phyloP scores from a whole-genome alignment of 2,329 filamentous ascomycete species.

The Pleoardoris graminearum region DNA sequence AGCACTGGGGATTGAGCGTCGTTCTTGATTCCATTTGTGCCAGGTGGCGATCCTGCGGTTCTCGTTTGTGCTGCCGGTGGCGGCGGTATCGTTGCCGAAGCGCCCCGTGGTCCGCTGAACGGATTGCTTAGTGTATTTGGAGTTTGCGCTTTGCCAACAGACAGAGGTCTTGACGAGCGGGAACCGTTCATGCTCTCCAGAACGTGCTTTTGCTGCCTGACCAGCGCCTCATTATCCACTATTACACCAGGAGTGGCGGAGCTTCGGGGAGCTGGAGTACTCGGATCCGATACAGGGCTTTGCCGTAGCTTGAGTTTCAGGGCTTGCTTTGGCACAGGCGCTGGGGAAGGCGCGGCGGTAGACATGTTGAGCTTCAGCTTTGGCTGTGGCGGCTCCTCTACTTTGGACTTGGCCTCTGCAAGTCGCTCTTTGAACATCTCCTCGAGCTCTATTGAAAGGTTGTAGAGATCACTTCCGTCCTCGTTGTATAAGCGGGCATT shows the following conservation, averaged over 20 bases:
- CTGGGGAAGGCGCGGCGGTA: slow-evolving; percentile 23
- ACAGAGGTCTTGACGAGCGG: slow-evolving; percentile 30
- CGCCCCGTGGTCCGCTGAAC: slow-evolving; percentile 31
- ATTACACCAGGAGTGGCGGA: slow-evolving; percentile 54
- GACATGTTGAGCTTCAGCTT: slow-evolving; percentile 81
- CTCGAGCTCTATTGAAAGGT: slow-evolving; percentile 78
- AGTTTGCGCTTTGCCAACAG: slow-evolving; percentile 32
- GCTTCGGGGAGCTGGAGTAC: slow-evolving; percentile 46
- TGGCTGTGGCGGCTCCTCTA: slow-evolving; percentile 71
- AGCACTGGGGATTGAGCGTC: slow-evolving; percentile 52
- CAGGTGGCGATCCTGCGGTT: slow-evolving; percentile 43
- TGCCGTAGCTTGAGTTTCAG: slow-evolving; percentile 66
- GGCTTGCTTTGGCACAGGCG: slow-evolving; percentile 41
- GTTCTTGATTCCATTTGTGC: slow-evolving; percentile 41
- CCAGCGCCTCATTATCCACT: slow-evolving; percentile 59
- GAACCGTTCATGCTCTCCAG: slow-evolving; percentile 53
- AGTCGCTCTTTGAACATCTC: slow-evolving; percentile 69
- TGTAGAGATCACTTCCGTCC: slow-evolving; percentile 82
- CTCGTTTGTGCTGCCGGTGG: slow-evolving; percentile 22
- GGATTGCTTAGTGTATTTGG: slow-evolving; percentile 32
- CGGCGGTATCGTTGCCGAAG: slow-evolving; percentile 25
- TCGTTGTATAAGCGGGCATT: slow-evolving; percentile 92
- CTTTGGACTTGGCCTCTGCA: slow-evolving; percentile 70
- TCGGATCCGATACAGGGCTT: slow-evolving; percentile 45
- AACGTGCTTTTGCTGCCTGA: slow-evolving; percentile 57